Conservation (phyloP, 2,329 filamentous ascomycete species). For the Fusarium sp. region DNA sequence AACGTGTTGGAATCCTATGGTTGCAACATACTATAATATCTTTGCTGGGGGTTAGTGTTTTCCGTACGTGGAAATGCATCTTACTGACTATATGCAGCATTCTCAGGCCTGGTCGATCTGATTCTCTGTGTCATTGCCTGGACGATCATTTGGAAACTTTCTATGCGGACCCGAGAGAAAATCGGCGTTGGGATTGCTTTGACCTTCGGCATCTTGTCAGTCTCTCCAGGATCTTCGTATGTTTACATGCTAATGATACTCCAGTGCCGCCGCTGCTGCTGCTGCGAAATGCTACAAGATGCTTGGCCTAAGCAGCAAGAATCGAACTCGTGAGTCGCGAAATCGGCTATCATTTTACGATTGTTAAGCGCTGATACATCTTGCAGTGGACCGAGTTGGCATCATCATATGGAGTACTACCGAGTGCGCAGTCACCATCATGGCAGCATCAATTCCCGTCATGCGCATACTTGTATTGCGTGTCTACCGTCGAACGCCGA, state of each 20-base stretch:
- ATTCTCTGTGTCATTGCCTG: background rate
- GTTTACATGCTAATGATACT: fast-evolving
- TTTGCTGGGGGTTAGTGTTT: background rate
- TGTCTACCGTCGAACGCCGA: background rate
- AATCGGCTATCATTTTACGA: fast-evolving
- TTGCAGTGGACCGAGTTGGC: background rate
- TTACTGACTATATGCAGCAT: background rate
- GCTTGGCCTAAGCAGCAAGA: background rate
- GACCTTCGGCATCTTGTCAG: slow-evolving; percentile 6
- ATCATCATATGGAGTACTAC: slow-evolving; percentile 5
- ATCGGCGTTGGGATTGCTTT: background rate
- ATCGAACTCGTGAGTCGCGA: background rate
- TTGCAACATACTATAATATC: slow-evolving; percentile 5
- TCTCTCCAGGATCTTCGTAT: fast-evolving
- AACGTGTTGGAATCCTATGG: background rate
- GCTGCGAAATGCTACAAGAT: background rate
- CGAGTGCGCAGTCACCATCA: background rate
- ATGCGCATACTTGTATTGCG: background rate
- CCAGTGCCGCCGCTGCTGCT: background rate
- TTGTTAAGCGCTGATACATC: fast-evolving
- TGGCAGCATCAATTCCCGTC: background rate
- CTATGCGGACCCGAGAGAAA: background rate
- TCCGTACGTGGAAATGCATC: fast-evolving
- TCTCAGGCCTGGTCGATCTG: background rate
- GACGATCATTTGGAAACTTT: slow-evolving; percentile 4